A percentile compares a stretch with the other conserved stretches of the same genome.
Conservation (phyloP, 2,329 filamentous ascomycete genomes). For the Clonostachys solani region DNA sequence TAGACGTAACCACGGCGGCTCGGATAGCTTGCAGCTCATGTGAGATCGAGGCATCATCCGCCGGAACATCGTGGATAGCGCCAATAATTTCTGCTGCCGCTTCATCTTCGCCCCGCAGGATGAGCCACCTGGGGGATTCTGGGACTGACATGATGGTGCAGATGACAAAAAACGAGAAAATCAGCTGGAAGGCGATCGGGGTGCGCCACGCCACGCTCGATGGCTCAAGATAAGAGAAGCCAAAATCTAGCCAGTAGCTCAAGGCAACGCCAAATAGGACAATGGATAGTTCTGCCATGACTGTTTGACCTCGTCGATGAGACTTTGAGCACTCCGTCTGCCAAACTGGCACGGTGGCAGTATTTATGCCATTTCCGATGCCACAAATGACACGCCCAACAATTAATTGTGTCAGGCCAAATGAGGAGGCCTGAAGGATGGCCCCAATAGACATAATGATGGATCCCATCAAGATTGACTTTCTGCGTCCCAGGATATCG, state of each 20-base stretch:
- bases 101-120: conserved; percentile 16
- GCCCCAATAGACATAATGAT: conserved; percentile 3
- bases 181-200: conserved; percentile 17
- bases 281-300: conserved; percentile 22
- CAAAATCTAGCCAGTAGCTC: conserved; percentile 33
- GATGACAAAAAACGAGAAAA: conserved; percentile 7
- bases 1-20: conserved; percentile 14
- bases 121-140: conserved; percentile 23
- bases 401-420: conserved; percentile 16
- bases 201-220: conserved; percentile 19
- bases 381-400: conserved; percentile 19
- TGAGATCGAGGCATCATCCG: background rate
- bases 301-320: conserved; percentile 20
- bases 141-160: conserved; percentile 11
- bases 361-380: conserved; percentile 38
- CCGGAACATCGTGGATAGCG: background rate
- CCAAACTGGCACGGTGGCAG: conserved; percentile 28
- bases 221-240: conserved; percentile 19
- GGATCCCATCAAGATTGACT: conserved; percentile 22
- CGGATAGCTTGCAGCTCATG: conserved; percentile 1
- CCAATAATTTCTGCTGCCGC: conserved; percentile 44
- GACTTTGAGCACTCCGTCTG: conserved; percentile 26
- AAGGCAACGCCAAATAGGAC: conserved; percentile 23
- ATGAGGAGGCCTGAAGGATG: conserved; percentile 7
- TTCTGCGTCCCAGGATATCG: conserved; percentile 35